Evolutionary conservation across 176 grass and related monocot genomes (phyloP).

Genomic region (Zizania latifolia): DNA sequence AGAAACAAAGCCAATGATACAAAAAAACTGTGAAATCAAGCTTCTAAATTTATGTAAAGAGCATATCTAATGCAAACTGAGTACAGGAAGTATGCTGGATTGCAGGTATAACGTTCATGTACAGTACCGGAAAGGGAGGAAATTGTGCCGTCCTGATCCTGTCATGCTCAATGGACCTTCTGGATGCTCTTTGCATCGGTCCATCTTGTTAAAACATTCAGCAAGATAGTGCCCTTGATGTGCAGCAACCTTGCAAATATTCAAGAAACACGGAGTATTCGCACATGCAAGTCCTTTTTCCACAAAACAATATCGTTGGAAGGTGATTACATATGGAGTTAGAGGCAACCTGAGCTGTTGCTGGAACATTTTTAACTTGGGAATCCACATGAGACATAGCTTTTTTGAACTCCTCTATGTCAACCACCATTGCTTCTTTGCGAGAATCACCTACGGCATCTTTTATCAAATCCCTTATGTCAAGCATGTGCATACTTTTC

Average conservation of each 20-base stretch:
- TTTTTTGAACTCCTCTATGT: constrained; percentile 96
- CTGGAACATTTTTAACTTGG: constrained; percentile 78
- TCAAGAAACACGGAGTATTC: not conserved
- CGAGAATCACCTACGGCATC: constrained; percentile 48
- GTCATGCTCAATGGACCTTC: constrained; percentile 78
- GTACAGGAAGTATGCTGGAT: not conserved
- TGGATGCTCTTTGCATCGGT: constrained; percentile 56
- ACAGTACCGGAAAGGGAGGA: constrained; percentile 87
- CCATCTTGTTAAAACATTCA: constrained; percentile 86
- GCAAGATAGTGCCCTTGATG: constrained; percentile 95
- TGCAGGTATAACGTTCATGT: not conserved
- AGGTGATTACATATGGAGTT: not conserved
- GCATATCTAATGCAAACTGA: not conserved
- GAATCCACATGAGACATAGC: constrained; percentile 71
- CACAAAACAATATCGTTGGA: not conserved
- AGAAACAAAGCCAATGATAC: not conserved
- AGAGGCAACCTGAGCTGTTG: constrained; percentile 75
- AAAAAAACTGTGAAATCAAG: too few relatives aligned
- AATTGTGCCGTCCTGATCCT: constrained; percentile 58
- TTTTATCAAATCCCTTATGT: constrained; percentile 72
- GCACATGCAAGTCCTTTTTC: not conserved
- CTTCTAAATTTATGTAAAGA: not conserved
- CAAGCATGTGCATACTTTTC: constrained; percentile 84
- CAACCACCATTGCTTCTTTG: constrained; percentile 53
- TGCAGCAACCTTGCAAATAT: constrained; percentile 57